Conservation (phyloP, 225 moss, liverwort and hornwort species). For the Polytrichum formosum region DNA sequence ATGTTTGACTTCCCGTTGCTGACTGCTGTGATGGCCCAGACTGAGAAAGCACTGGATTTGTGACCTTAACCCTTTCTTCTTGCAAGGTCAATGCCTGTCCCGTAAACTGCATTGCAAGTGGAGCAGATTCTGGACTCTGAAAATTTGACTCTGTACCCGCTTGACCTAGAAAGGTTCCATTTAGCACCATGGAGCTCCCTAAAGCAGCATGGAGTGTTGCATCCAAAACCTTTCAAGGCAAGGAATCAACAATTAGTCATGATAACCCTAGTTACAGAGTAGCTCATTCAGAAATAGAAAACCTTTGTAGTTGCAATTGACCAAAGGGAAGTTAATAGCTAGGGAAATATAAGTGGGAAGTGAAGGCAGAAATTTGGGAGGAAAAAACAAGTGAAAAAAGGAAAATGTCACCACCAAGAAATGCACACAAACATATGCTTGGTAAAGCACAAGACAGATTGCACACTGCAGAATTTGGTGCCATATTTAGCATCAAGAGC, state of each 20-base stretch:
- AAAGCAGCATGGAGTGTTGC: slow-evolving; percentile 28
- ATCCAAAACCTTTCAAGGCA: slow-evolving; percentile 41
- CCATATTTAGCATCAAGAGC: background rate
- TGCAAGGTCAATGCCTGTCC: slow-evolving; percentile 25
- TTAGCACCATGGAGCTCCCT: slow-evolving; percentile 22
- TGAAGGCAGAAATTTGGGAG: too few species aligned
- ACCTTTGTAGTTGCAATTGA: too few species aligned
- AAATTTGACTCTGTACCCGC: slow-evolving; percentile 23
- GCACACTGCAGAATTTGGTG: too few species aligned
- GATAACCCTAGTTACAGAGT: too few species aligned
- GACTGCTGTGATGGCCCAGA: slow-evolving; percentile 26
- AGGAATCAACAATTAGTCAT: background rate
- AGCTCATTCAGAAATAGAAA: too few species aligned
- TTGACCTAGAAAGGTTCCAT: slow-evolving; percentile 21
- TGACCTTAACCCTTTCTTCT: slow-evolving; percentile 37
- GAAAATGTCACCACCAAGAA: too few species aligned
- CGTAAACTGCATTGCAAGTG: slow-evolving; percentile 29
- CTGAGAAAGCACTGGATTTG: slow-evolving; percentile 29
- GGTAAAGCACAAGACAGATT: too few species aligned
- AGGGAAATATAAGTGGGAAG: too few species aligned
- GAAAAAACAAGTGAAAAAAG: too few species aligned
- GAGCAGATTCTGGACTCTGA: slow-evolving; percentile 30
- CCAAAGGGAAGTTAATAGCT: too few species aligned
- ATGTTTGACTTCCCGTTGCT: slow-evolving; percentile 24
- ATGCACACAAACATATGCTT: too few species aligned